Conservation (phyloP, 2,329 filamentous ascomycete species). For the Knufia fluminis region DNA sequence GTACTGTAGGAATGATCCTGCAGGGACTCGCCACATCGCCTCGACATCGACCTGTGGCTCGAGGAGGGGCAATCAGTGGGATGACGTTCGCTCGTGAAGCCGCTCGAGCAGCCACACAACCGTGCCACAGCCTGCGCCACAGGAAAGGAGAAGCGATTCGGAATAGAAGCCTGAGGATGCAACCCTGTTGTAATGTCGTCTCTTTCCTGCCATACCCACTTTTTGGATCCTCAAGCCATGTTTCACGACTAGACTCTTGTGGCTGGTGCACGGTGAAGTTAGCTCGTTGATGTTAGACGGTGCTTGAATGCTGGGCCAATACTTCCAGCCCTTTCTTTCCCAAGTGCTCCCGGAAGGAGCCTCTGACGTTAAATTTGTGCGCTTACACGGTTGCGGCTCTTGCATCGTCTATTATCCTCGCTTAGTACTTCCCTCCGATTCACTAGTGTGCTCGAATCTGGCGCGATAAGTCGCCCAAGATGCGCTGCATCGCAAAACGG, state of each 20-base stretch:
- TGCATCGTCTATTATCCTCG: too few species aligned
- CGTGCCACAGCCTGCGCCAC: not conserved
- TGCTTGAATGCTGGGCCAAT: not conserved
- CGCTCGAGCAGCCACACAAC: not conserved
- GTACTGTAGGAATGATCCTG: too few species aligned
- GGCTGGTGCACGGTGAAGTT: slow-evolving; percentile 5
- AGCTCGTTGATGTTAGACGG: not conserved
- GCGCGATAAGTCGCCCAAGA: too few species aligned
- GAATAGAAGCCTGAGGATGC: not conserved
- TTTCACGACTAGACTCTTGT: slow-evolving; percentile 1
- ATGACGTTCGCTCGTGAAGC: too few species aligned
- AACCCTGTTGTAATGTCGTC: not conserved
- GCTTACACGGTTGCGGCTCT: not conserved
- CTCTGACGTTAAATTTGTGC: not conserved
- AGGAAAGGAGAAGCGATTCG: not conserved
- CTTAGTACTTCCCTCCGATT: too few species aligned
- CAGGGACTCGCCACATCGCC: too few species aligned
- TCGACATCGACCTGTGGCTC: too few species aligned
- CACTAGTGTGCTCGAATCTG: too few species aligned
- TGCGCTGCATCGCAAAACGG: too few species aligned
- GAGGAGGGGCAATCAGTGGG: too few species aligned
- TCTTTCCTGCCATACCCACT: not conserved
- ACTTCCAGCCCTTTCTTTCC: not conserved
- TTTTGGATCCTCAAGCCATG: not conserved
- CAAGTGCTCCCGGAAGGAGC: not conserved